These are phyloP conservation scores for Aurinia saxatilis DNA, from an alignment of 345 rosid species.

Conservation along the genomic window DNA sequence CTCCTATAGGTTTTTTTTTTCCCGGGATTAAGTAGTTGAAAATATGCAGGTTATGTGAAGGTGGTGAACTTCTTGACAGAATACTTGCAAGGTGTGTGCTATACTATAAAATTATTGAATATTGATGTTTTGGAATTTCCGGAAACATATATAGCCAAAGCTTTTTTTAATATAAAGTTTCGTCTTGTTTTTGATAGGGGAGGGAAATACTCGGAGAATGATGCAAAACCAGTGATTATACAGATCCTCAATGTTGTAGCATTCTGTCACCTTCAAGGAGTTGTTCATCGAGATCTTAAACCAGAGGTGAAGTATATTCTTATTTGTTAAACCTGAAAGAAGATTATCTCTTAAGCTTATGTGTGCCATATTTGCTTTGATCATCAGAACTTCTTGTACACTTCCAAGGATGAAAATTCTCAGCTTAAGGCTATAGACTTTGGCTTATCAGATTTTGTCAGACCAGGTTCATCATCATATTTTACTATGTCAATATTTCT, in stretches of 20 bases:
- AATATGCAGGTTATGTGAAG: conserved; percentile 85
- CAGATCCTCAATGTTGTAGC: conserved; percentile 84
- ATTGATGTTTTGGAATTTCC: too few species aligned
- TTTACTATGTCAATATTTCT: not conserved
- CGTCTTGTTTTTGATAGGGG: conserved; percentile 40
- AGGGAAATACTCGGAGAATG: conserved; percentile 87
- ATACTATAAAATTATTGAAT: not conserved
- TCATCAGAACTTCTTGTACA: conserved; percentile 78
- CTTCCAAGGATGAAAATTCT: conserved; percentile 71
- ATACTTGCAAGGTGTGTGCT: conserved; percentile 66
- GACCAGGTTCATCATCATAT: conserved; percentile 56
- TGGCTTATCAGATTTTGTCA: conserved; percentile 86
- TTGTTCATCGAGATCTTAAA: conserved; percentile 94
- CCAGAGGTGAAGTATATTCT: conserved; percentile 59
- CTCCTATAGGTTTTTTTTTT: not conserved
- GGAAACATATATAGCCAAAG: not conserved
- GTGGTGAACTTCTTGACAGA: conserved; percentile 92
- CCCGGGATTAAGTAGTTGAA: not conserved
- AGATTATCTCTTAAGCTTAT: not conserved
- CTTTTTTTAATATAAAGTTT: not conserved
- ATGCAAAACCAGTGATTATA: conserved; percentile 73
- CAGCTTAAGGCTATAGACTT: conserved; percentile 89
- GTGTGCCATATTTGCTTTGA: not conserved
- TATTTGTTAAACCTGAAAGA: not conserved
- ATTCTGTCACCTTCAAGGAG: conserved; percentile 95